Conservation (phyloP, 257 asterid genomes). For the Gynochthodes officinalis region DNA sequence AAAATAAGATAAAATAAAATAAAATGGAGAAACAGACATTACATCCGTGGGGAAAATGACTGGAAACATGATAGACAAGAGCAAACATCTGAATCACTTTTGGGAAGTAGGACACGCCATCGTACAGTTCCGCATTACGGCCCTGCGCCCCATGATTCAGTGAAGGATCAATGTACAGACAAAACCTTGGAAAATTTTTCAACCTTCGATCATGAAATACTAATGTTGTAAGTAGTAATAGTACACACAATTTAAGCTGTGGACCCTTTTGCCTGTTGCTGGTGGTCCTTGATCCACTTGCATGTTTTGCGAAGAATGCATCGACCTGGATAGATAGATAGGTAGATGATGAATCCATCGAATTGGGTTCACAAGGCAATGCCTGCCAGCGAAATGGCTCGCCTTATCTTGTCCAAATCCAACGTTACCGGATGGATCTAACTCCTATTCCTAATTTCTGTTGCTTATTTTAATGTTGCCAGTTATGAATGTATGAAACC, state of each 20-base stretch:
- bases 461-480: not conserved
- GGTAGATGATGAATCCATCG: slow-evolving; percentile 3
- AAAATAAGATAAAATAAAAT: no score
- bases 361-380: slow-evolving; percentile 21
- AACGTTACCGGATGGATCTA: no score
- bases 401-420: slow-evolving; percentile 1
- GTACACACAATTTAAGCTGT: slow-evolving; percentile 22
- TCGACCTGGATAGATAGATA: no score
- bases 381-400: slow-evolving; percentile 8
- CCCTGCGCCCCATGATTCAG: not conserved
- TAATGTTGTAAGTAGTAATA: no score
- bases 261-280: slow-evolving; percentile 32
- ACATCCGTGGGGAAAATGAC: no score
- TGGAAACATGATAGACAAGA: no score
- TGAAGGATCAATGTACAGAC: not conserved
- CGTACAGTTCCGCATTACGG: slow-evolving; percentile 29
- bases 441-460: not conserved
- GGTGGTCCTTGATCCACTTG: slow-evolving; percentile 30
- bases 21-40: no score
- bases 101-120: not conserved
- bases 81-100: not conserved
- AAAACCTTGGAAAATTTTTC: slow-evolving; percentile 20
- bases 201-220: not conserved
- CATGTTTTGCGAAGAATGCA: slow-evolving; percentile 17
- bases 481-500: not conserved